phyloP scores from a whole-genome alignment of 2,329 filamentous ascomycete genomes.

The Teratosphaeria gauchensis region DNA sequence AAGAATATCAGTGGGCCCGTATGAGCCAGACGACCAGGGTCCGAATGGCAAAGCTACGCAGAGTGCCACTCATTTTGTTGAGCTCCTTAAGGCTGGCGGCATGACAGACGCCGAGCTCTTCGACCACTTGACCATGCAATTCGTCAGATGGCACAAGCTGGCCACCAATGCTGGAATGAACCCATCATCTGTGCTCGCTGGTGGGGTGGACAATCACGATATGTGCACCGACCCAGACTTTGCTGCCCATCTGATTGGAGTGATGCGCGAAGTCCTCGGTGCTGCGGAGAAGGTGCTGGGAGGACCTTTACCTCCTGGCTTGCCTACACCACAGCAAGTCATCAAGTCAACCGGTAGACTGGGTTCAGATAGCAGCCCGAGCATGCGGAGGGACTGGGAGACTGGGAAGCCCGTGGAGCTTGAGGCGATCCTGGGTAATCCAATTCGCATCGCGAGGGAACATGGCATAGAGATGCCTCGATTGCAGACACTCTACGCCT shows the following conservation, averaged over 20 bases:
- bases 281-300: conserved; percentile 29
- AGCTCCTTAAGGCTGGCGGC: conserved; percentile 49
- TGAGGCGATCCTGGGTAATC: conserved; percentile 42
- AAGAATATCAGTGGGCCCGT: conserved; percentile 42
- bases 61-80: conserved; percentile 13
- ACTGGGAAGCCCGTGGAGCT: conserved; percentile 36
- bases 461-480: conserved; percentile 32
- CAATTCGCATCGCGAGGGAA: conserved; percentile 32
- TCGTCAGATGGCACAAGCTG: conserved; percentile 51
- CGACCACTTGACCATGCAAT: conserved; percentile 52
- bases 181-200: conserved; percentile 48
- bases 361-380: conserved; percentile 36
- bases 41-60: background rate
- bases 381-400: conserved; percentile 42
- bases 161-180: conserved; percentile 55
- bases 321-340: background rate
- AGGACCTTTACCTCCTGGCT: conserved; percentile 4
- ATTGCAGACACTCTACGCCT: conserved; percentile 36
- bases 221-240: conserved; percentile 30
- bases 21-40: conserved; percentile 27
- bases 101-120: conserved; percentile 57
- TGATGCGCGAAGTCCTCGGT: conserved; percentile 38
- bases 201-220: conserved; percentile 44
- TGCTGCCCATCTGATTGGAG: conserved; percentile 27
- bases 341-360: conserved; percentile 26